phyloP scores from a whole-genome alignment of 1,284 basidiomycete genomes.

The Mycosarcoma maydis region DNA sequence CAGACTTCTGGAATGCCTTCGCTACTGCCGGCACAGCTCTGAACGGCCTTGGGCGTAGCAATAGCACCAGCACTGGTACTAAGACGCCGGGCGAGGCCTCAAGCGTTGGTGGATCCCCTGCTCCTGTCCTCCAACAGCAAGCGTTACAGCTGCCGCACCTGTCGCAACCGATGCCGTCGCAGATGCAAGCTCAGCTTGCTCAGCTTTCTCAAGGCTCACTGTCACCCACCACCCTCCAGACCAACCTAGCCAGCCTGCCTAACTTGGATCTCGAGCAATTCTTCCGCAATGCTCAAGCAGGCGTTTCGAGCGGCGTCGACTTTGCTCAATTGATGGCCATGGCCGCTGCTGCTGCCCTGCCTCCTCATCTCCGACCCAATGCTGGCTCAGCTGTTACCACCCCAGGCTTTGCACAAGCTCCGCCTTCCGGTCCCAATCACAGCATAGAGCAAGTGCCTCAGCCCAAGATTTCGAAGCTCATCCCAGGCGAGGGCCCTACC shows the following conservation, averaged over 20 bases:
- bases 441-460: conserved; percentile 51
- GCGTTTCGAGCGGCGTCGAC: conserved; percentile 56
- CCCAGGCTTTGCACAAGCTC: conserved; percentile 21
- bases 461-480: conserved; percentile 63
- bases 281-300: conserved; percentile 51
- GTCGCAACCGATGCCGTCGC: conserved; percentile 36
- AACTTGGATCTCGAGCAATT: conserved; percentile 58
- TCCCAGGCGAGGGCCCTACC: conserved; percentile 86
- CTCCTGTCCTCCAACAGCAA: conserved; percentile 11
- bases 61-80: conserved; percentile 43
- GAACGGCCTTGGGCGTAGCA: conserved; percentile 39
- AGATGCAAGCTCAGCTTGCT: conserved; percentile 45
- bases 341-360: conserved; percentile 68
- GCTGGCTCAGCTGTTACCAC: not conserved
- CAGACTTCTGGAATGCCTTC: conserved; percentile 53
- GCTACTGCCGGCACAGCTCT: conserved; percentile 31
- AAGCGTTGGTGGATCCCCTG: conserved; percentile 34
- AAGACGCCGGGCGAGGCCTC: conserved; percentile 44
- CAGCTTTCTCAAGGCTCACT: conserved; percentile 55
- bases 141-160: conserved; percentile 21
- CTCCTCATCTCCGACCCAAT: conserved; percentile 37
- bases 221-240: conserved; percentile 52
- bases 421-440: conserved; percentile 29
- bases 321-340: conserved; percentile 72
- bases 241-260: conserved; percentile 59